phyloP scores from a whole-genome alignment of 1,284 basidiomycete genomes.

The Pascua sp. region DNA sequence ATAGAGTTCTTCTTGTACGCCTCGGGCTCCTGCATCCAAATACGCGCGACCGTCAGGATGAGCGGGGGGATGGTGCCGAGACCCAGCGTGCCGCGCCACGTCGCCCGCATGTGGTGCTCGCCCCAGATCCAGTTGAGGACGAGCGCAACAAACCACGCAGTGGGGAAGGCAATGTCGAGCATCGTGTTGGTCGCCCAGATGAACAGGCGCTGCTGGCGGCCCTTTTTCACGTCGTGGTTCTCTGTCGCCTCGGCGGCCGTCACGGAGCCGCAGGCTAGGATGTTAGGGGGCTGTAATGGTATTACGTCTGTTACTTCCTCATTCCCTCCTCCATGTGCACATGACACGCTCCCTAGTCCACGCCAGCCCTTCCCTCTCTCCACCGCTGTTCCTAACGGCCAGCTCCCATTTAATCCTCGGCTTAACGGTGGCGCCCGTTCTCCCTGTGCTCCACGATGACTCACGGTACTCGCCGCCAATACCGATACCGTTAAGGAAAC shows the following conservation, averaged over 20 bases:
- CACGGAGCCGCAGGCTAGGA: constrained; percentile 72
- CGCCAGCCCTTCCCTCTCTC: no score
- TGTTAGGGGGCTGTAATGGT: no score
- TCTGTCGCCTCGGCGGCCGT: constrained; percentile 88
- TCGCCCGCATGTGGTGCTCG: constrained; percentile 70
- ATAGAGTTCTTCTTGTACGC: constrained; percentile 56
- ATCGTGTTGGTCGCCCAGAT: constrained; percentile 64
- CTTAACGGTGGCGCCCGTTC: no score
- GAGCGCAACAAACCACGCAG: constrained; percentile 73
- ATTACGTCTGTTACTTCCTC: no score
- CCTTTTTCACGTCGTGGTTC: constrained; percentile 64
- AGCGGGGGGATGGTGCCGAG: constrained; percentile 78
- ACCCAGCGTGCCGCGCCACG: constrained; percentile 87
- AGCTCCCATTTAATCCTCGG: no score
- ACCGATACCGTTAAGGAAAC: constrained; percentile 73
- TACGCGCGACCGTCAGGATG: constrained; percentile 75
- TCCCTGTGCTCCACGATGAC: neutral
- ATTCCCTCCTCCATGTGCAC: no score
- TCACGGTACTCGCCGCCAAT: constrained; percentile 75
- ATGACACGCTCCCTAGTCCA: no score
- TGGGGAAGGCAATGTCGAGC: constrained; percentile 85
- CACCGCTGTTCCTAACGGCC: no score
- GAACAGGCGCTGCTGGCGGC: constrained; percentile 79
- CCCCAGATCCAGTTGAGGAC: constrained; percentile 86
- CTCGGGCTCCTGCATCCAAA: constrained; percentile 71